Base-by-base conservation (phyloP, 805 yeast genomes). In the Candida glaebosa region DNA sequence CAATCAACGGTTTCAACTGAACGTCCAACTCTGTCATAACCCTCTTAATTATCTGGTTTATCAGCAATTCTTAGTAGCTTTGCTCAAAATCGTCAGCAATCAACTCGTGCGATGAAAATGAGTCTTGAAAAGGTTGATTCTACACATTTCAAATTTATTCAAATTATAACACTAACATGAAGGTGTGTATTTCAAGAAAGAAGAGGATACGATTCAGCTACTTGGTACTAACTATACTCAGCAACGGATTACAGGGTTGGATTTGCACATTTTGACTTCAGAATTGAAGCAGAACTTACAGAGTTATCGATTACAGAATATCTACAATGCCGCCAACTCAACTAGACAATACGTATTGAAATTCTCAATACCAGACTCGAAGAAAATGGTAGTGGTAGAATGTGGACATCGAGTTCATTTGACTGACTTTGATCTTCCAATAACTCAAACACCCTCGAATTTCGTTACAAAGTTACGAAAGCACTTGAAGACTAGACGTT, bases 211-310 rank as follows among this genome's bases (percentile, higher is more conserved):
- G 7, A 15, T n/a, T n/a, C 28, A 9, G 9, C 12, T 25, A 9
- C 10, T 25, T 12, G 5, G 14, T 22, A 35, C 38, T 35, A 35
- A 35, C 38, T 4, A 8, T 14, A n/a, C 25, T 8, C 33, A 90
- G 82, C 97, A 91, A 74, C 76, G 97, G 65, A 78, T 89, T 42
- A 82, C 90, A 4, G 82, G 95, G 2, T 67, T 91, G 43, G 98
- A 91, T 61, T 72, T 91, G 34, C 83, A 81, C 57, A 68, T 88
- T 40, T 63, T 90, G 20, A 71, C 83, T 1, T 64, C 73, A 16
- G 98, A 91, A 60, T 72, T 90, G 34, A 73, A 72, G 39, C 54
- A 64, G 5, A 65, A 73, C 36, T 51, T 90, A 25, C 70, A 76
- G 45, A 81, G 82, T 39, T 82, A 81, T 56, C 67, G 97, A 47